These are phyloP conservation scores for Drosera spatulata DNA, from an alignment of 179 eudicot species.

Conservation along the genomic window DNA sequence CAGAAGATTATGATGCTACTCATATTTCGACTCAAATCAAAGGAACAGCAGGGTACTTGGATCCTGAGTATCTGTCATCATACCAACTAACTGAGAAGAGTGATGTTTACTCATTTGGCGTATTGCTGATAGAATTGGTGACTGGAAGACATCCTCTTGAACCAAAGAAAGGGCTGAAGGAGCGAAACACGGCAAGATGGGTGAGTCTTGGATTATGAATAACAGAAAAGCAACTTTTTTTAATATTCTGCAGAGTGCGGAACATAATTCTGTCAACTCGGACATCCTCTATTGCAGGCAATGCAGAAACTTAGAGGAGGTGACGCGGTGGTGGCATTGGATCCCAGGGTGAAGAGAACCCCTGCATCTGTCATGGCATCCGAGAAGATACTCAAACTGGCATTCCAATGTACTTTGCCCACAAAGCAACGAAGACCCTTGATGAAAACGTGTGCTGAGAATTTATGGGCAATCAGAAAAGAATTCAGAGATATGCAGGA, in stretches of 20 bases:
- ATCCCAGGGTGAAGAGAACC: constrained; percentile 52
- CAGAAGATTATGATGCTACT: constrained; percentile 45
- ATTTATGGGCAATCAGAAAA: constrained; percentile 51
- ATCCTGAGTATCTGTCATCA: constrained; percentile 68
- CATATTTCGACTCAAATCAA: constrained; percentile 69
- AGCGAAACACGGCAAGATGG: constrained; percentile 51
- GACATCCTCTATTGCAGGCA: constrained; percentile 29
- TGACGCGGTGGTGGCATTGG: constrained; percentile 60
- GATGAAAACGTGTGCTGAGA: constrained; percentile 61
- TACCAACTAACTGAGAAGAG: constrained; percentile 76
- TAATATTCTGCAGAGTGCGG: too few species aligned
- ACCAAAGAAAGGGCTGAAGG: constrained; percentile 25
- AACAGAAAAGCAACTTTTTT: too few species aligned
- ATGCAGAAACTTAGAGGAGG: constrained; percentile 42
- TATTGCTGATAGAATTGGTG: constrained; percentile 57
- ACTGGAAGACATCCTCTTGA: constrained; percentile 67
- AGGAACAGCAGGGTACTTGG: constrained; percentile 80
- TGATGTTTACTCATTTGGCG: constrained; percentile 80
- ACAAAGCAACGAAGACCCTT: constrained; percentile 44
- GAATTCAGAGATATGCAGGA: constrained; percentile 24
- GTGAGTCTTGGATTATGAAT: constrained; percentile 28
- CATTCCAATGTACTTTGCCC: constrained; percentile 40
- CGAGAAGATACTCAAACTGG: constrained; percentile 50
- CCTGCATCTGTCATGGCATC: constrained; percentile 49
- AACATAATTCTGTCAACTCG: too few species aligned